Conservation (phyloP, 2,329 filamentous ascomycete species). For the Cladosporium sp. region DNA sequence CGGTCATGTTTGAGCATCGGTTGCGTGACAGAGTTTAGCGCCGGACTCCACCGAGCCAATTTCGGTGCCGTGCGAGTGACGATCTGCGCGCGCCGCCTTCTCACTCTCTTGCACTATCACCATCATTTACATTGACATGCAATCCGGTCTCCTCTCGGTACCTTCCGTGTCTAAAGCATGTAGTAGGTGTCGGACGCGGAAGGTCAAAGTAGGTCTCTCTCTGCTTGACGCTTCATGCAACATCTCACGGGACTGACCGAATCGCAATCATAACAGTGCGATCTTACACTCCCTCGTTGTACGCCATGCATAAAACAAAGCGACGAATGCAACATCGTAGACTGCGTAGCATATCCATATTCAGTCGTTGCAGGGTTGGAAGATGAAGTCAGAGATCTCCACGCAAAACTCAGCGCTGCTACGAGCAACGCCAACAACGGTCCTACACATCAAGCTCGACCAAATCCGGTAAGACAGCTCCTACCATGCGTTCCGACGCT, state of each 20-base stretch:
- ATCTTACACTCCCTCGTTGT: background rate
- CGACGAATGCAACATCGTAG: background rate
- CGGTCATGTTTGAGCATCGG: background rate
- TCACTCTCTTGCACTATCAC: background rate
- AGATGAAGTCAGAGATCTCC: background rate
- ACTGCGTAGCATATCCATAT: background rate
- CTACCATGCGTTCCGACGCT: rapidly evolving
- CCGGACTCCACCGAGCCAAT: background rate
- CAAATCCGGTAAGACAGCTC: background rate
- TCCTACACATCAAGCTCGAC: background rate
- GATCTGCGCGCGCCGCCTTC: background rate
- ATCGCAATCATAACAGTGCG: background rate
- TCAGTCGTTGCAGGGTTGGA: background rate
- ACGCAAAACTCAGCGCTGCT: background rate
- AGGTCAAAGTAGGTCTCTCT: slow-evolving; percentile 13
- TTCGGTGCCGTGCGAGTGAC: background rate
- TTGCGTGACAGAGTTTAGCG: background rate
- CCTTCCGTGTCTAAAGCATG: slow-evolving; percentile 27
- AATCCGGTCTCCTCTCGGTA: background rate
- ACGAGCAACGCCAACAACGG: background rate
- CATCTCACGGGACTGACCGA: background rate
- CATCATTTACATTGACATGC: background rate
- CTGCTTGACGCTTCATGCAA: background rate
- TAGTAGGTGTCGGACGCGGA: slow-evolving; percentile 30
- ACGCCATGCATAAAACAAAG: background rate